Conservation (phyloP, 208 protist species). For the Acanthamoeba divionensis region DNA sequence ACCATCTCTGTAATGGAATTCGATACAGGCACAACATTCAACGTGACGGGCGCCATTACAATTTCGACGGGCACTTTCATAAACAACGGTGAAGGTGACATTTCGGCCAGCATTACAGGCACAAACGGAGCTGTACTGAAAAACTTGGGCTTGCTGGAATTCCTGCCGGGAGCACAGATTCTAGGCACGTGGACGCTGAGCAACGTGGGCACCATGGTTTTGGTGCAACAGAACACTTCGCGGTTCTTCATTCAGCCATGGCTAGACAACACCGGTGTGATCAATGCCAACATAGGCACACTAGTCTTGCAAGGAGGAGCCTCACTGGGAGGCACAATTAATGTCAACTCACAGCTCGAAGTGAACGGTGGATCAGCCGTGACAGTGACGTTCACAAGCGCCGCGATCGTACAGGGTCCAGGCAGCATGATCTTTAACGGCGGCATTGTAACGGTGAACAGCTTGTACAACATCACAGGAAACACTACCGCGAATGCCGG, state of each 20-base stretch:
- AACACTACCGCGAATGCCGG: slow-evolving; percentile 24
- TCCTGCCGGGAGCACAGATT: neutral
- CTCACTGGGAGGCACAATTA: neutral
- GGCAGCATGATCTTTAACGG: neutral
- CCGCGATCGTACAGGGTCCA: neutral
- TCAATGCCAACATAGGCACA: neutral
- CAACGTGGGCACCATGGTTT: neutral
- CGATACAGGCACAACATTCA: neutral
- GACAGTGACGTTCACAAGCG: neutral
- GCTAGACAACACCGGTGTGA: neutral
- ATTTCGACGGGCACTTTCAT: neutral
- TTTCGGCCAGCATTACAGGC: neutral
- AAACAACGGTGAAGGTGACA: neutral
- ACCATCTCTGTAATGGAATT: neutral
- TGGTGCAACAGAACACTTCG: neutral
- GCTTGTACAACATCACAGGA: neutral
- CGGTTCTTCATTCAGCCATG: neutral
- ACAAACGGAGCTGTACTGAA: neutral
- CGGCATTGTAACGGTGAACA: neutral
- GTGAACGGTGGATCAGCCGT: neutral
- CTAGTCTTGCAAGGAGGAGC: neutral
- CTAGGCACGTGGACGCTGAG: neutral
- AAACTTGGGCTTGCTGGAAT: neutral
- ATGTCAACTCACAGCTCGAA: neutral
- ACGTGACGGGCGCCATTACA: neutral